phyloP scores from a whole-genome alignment of 495 filamentous ascomycete genomes.

The Hypoxylon cercidicola region DNA sequence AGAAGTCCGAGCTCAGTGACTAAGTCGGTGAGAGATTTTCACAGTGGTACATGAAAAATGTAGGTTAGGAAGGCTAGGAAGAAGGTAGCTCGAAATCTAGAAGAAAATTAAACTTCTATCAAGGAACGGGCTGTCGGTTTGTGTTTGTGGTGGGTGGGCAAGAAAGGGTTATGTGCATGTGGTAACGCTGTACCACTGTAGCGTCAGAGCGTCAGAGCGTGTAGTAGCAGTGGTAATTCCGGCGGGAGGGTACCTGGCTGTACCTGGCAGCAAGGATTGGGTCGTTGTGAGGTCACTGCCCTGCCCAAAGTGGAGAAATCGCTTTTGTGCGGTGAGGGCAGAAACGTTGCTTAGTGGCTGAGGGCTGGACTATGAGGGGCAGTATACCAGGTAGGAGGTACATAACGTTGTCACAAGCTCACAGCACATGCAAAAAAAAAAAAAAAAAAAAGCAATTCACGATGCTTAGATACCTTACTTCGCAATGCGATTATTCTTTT shows the following conservation, averaged over 20 bases:
- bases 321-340: slow-evolving; percentile 18
- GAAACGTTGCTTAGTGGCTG: not conserved
- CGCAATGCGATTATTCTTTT: too few relatives aligned
- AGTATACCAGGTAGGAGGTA: not conserved
- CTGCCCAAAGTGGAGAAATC: slow-evolving; percentile 37
- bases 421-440: slow-evolving; percentile 3
- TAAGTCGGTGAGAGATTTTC: slow-evolving; percentile 3
- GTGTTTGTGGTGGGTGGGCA: not conserved
- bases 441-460: too few relatives aligned
- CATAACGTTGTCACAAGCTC: not conserved
- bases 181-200: too few relatives aligned
- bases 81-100: slow-evolving; percentile 4
- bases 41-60: not conserved
- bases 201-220: too few relatives aligned
- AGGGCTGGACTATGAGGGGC: slow-evolving; percentile 1
- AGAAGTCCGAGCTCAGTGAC: not conserved
- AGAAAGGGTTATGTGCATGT: slow-evolving; percentile 21
- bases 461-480: too few relatives aligned
- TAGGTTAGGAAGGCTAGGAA: not conserved
- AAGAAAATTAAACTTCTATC: slow-evolving; percentile 11
- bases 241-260: slow-evolving; percentile 26
- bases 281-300: slow-evolving; percentile 40
- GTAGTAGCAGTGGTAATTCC: slow-evolving; percentile 15
- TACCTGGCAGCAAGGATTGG: slow-evolving; percentile 21
- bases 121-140: slow-evolving; percentile 3